These are phyloP conservation scores for Rhizopus stolonifer DNA, from an alignment of 371 early-diverging fungal species.

Conservation along the genomic window DNA sequence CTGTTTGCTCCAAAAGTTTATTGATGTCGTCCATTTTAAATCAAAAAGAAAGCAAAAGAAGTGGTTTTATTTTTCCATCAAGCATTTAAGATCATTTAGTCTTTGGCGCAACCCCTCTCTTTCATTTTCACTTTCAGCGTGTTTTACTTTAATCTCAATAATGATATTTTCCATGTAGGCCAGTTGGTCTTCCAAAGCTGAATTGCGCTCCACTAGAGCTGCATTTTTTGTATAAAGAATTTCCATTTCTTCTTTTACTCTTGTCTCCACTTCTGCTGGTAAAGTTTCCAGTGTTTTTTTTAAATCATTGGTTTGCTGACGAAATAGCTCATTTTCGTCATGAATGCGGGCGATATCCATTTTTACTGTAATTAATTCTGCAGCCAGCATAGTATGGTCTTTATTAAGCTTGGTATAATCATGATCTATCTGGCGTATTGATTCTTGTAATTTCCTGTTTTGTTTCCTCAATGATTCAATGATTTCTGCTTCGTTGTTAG, in stretches of 20 bases:
- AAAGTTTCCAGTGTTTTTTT: conserved; percentile 54
- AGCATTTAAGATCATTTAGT: conserved; percentile 57
- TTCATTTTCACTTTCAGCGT: conserved; percentile 77
- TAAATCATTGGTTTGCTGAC: conserved; percentile 56
- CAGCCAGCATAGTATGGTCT: conserved; percentile 67
- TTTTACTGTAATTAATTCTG: conserved; percentile 56
- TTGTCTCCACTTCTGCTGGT: conserved; percentile 64
- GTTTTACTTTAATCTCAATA: conserved; percentile 68
- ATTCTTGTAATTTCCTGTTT: conserved; percentile 66
- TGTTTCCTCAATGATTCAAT: conserved; percentile 63
- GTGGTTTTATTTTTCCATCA: conserved; percentile 31
- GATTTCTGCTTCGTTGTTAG: conserved; percentile 69
- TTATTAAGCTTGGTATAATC: conserved; percentile 62
- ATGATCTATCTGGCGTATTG: conserved; percentile 59
- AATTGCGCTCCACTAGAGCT: conserved; percentile 68
- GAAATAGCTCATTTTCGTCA: conserved; percentile 63
- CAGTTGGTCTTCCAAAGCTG: conserved; percentile 73
- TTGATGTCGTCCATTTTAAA: conserved; percentile 14
- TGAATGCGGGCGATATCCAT: conserved; percentile 60
- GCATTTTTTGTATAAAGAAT: conserved; percentile 76
- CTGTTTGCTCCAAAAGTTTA: conserved; percentile 20
- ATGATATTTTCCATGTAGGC: conserved; percentile 70
- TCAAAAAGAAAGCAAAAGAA: conserved; percentile 1
- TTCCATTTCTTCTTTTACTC: conserved; percentile 80
- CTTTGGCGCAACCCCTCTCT: conserved; percentile 62